Evolutionary conservation across 305 asterid genomes (phyloP).

Genomic region (Fraxinus albicans): DNA sequence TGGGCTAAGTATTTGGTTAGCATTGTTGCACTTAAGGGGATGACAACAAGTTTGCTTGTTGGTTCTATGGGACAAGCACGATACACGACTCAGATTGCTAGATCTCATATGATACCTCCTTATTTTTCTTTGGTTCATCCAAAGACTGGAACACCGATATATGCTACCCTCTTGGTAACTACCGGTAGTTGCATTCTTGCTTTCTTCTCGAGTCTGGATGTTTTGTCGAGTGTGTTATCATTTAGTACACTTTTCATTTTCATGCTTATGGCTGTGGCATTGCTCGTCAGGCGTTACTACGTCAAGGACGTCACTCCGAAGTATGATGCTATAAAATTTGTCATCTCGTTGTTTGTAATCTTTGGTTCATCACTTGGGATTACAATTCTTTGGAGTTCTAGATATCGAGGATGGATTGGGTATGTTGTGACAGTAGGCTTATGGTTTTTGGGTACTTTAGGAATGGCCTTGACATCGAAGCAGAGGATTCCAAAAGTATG

Average conservation of each 20-base stretch:
- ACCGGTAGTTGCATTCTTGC: constrained; percentile 68
- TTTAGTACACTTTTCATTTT: constrained; percentile 87
- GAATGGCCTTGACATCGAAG: constrained; percentile 63
- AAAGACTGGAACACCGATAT: constrained; percentile 76
- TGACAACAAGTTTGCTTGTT: constrained; percentile 91
- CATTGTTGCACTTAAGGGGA: constrained; percentile 82
- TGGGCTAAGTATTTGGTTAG: constrained; percentile 94
- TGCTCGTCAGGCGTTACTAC: constrained; percentile 78
- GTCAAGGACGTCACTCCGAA: constrained; percentile 62
- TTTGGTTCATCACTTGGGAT: constrained; percentile 64
- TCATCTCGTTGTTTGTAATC: constrained; percentile 41
- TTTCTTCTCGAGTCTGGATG: constrained; percentile 84
- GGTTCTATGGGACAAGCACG: constrained; percentile 97
- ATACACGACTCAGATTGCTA: constrained; percentile 91
- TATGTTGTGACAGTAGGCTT: constrained; percentile 39
- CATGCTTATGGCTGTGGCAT: constrained; percentile 97
- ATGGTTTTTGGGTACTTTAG: constrained; percentile 70
- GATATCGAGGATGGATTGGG: constrained; percentile 48
- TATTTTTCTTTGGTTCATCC: constrained; percentile 88
- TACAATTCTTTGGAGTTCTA: constrained; percentile 52
- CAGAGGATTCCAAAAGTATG: constrained; percentile 71
- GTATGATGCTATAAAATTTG: constrained; percentile 44
- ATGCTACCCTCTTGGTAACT: constrained; percentile 79
- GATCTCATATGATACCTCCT: constrained; percentile 95
- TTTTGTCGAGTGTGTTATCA: constrained; percentile 75